Conservation (phyloP, 306 rosid species). For the Vigna trinervia region DNA sequence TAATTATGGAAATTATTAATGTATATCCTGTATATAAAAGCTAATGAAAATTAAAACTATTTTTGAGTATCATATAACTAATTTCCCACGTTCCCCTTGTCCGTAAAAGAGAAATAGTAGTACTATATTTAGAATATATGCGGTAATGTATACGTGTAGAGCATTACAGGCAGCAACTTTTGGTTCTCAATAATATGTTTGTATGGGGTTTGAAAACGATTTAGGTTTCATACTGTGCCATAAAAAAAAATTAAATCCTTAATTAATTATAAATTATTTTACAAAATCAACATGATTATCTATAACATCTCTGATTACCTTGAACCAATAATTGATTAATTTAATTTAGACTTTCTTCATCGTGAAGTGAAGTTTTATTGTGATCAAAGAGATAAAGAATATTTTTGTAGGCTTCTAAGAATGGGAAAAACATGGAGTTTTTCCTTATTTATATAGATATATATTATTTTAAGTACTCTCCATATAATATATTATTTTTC, state of each 20-base stretch:
- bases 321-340: no score
- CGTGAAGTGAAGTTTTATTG: no score
- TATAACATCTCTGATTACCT: no score
- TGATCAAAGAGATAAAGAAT: no score
- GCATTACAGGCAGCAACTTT: neutral
- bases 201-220: neutral
- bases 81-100: neutral
- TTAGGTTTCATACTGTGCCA: neutral
- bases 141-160: constrained; percentile 30
- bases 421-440: no score
- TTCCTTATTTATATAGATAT: no score
- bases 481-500: no score
- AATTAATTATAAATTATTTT: neutral
- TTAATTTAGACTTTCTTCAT: no score
- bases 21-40: neutral
- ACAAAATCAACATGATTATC: no score
- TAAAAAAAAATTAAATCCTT: neutral
- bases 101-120: neutral
- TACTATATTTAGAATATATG: neutral
- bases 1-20: no score
- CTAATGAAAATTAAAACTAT: neutral
- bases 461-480: no score
- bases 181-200: neutral
- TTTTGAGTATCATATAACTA: neutral
- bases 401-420: no score